Evolutionary conservation across 176 grass and related monocot species (phyloP).

Genomic region (Carex parvula): DNA sequence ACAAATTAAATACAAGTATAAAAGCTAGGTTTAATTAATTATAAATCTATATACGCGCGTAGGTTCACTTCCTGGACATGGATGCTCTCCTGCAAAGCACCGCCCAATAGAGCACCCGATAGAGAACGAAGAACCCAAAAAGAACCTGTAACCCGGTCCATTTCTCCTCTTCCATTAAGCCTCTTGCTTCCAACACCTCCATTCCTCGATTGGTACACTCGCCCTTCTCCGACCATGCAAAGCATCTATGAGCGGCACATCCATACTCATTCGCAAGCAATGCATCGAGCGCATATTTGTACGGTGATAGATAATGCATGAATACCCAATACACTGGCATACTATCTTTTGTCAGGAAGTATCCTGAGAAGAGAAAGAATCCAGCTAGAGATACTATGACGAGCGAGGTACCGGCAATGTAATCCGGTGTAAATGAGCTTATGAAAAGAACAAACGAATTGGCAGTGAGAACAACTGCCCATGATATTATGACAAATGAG

Average conservation of each 20-base stretch:
- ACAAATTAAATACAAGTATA: conserved; percentile 13
- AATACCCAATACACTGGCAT: conserved; percentile 94
- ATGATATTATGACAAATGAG: conserved; percentile 69
- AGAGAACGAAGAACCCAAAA: conserved; percentile 84
- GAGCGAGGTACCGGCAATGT: conserved; percentile 83
- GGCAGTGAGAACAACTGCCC: conserved; percentile 72
- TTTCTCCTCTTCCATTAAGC: conserved; percentile 49
- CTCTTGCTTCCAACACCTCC: conserved; percentile 49
- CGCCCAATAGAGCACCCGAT: conserved; percentile 88
- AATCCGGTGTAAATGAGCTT: conserved; percentile 84
- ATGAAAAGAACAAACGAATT: conserved; percentile 91
- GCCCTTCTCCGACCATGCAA: conserved; percentile 34
- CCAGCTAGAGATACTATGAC: conserved; percentile 64
- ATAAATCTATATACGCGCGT: conserved; percentile 2
- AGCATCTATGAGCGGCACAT: conserved; percentile 55
- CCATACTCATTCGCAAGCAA: conserved; percentile 87
- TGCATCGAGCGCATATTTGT: conserved; percentile 91
- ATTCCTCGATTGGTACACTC: conserved; percentile 59
- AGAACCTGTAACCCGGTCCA: conserved; percentile 88
- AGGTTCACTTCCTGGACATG: conserved; percentile 47
- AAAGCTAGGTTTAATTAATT: neutral
- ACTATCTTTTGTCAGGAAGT: conserved; percentile 76
- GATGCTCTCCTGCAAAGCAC: conserved; percentile 74
- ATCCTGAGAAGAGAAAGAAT: conserved; percentile 99
- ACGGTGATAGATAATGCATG: conserved; percentile 86